Evolutionary conservation across 83 land plant genomes (phyloP), one percentile per base, ranked within the genome.

Genomic region (Thuja plicata): DNA sequence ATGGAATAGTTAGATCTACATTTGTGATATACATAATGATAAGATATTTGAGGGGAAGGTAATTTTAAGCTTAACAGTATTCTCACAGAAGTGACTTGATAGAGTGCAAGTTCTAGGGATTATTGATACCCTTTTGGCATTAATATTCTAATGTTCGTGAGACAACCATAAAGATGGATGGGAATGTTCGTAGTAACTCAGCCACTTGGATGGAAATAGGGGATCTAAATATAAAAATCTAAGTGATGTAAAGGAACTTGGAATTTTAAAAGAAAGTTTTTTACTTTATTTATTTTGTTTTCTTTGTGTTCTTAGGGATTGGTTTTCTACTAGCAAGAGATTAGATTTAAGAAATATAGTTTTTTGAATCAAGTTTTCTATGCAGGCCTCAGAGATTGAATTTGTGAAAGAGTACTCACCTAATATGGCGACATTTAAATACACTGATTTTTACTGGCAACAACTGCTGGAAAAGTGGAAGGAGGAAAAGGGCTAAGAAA

Each of bases 401-500:
- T 86, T 92, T 66, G 84, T 89, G 30, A 93, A 92, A 86, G 91
- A 89, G 84, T 55, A 40, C 48, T 13, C 87, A 81, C 91, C 95
- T n/a, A 93, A 90, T 76, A 52, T 89, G 74, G 97, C 99, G 70
- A 95, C 99, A 66, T 40, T 84, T 3, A 95, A 92, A 46, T 97
- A 97, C 88, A 96, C 94, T 16, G 94, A 96, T 1, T 97, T 98
- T 88, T 98, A 87, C 84, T 92, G 85, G 95, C 94, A 60, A 93
- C 96, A 66, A 96, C 99, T 55, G 91, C 94, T 52, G 99, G 99
- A 24, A 93, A 93, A 60, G 92, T 91, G 73, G 94, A 93, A 82
- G 94, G 93, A 37, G 91, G 90, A 37, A 94, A 90, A 91, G 95
- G 88, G 79, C 88, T 87, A 73, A 91, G 89, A 55, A 91, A 91